Evolutionary conservation across 1,139 yeast species (phyloP).

Genomic region (Geotrichum australiense): DNA sequence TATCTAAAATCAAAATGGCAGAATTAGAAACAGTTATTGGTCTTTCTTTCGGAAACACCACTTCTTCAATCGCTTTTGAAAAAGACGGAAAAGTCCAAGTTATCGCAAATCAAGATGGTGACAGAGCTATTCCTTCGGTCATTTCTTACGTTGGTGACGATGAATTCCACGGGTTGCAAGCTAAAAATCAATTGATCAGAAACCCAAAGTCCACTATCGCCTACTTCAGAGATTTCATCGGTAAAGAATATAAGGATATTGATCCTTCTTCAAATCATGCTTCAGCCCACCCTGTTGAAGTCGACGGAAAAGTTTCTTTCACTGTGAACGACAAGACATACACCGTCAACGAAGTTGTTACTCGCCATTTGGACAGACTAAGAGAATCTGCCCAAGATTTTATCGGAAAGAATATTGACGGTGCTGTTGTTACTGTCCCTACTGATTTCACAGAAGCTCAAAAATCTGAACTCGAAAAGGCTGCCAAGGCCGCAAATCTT

Average conservation of each 20-base stretch:
- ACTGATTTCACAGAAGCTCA: conserved; percentile 76
- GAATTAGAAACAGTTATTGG: conserved; percentile 62
- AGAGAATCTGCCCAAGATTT: conserved; percentile 89
- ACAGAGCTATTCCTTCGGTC: conserved; percentile 91
- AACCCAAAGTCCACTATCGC: conserved; percentile 81
- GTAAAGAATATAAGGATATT: conserved; percentile 62
- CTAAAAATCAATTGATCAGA: conserved; percentile 84
- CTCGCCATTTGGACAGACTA: conserved; percentile 77
- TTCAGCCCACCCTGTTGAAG: conserved; percentile 70
- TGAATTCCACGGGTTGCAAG: conserved; percentile 97
- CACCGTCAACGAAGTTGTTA: conserved; percentile 68
- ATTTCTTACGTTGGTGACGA: conserved; percentile 88
- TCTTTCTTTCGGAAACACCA: conserved; percentile 92
- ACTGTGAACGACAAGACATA: conserved; percentile 48
- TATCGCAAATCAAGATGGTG: conserved; percentile 98
- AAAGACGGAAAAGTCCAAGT: conserved; percentile 91
- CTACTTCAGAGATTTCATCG: conserved; percentile 91
- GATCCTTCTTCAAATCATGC: conserved; percentile 54
- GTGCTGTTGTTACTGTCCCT: conserved; percentile 86
- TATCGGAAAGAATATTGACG: conserved; percentile 73
- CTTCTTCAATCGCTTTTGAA: conserved; percentile 91
- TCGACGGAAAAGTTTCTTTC: conserved; percentile 66
- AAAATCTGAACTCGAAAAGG: conserved; percentile 53
- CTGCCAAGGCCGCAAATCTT: conserved; percentile 67
- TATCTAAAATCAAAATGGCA: conserved; percentile 30